Evolutionary conservation across 306 rosid genomes (phyloP).

Genomic region (Quercus gilva): DNA sequence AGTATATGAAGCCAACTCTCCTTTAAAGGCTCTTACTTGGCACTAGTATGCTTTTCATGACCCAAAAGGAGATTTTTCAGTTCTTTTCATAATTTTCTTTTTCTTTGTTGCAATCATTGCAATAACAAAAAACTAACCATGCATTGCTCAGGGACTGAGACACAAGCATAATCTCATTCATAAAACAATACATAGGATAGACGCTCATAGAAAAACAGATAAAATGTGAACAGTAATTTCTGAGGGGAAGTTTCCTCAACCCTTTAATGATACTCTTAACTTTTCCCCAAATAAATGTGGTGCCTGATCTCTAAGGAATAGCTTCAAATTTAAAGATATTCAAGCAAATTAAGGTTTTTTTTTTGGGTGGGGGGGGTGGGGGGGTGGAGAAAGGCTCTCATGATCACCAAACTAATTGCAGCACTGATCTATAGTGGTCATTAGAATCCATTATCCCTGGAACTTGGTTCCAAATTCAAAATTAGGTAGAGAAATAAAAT

Average conservation of each 20-base stretch:
- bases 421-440: neutral
- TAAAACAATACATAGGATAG: neutral
- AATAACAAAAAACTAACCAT: neutral
- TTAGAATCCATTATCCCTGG: neutral
- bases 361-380: no score
- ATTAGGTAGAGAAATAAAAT: conserved; percentile 9
- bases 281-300: neutral
- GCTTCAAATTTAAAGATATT: neutral
- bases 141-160: neutral
- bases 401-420: neutral
- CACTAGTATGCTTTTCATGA: neutral
- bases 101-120: neutral
- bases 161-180: neutral
- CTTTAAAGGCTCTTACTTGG: neutral
- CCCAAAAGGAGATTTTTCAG: neutral
- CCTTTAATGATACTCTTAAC: neutral
- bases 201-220: neutral
- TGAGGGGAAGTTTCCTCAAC: neutral
- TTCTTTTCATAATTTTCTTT: neutral
- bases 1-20: neutral
- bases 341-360: neutral
- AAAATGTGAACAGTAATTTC: neutral
- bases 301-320: neutral
- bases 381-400: neutral
- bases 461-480: neutral